These are phyloP conservation scores for Dacryopinax primogenitus DNA, from an alignment of 768 basidiomycete species.

Conservation along the genomic window DNA sequence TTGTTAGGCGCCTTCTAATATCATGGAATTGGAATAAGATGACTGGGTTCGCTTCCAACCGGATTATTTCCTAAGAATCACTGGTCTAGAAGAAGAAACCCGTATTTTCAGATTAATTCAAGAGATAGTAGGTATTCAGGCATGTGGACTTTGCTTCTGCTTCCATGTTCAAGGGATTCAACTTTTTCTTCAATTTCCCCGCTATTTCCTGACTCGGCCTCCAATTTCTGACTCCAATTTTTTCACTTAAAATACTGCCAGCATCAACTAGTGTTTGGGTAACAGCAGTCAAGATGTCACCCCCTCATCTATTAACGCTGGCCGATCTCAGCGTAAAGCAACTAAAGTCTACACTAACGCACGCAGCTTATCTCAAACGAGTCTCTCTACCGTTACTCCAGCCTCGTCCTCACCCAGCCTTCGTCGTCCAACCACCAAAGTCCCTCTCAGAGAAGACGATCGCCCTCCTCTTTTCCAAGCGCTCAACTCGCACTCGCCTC, in stretches of 20 bases:
- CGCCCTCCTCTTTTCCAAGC: constrained; percentile 83
- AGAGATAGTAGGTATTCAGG: too few species aligned
- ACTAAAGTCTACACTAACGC: constrained; percentile 50
- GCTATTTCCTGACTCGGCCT: constrained; percentile 6
- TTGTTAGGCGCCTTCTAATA: too few species aligned
- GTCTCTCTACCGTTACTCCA: constrained; percentile 35
- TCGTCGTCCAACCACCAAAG: constrained; percentile 43
- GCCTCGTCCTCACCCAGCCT: background rate
- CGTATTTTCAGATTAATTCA: too few species aligned
- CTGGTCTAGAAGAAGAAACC: too few species aligned
- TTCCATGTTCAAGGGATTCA: background rate
- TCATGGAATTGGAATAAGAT: too few species aligned
- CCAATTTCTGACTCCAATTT: background rate
- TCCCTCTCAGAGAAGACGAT: constrained; percentile 71
- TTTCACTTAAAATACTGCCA: background rate
- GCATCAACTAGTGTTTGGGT: too few species aligned
- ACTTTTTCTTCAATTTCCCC: constrained; percentile 1
- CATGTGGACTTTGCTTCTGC: too few species aligned
- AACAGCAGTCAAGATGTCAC: constrained; percentile 16
- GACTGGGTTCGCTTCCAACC: too few species aligned
- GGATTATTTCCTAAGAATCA: too few species aligned
- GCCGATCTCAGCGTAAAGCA: constrained; percentile 73
- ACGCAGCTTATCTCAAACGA: constrained; percentile 54
- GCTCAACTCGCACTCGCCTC: constrained; percentile 83
- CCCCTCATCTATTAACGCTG: constrained; percentile 71